Evolutionary conservation across 225 moss, liverwort and hornwort genomes (phyloP).

Genomic region (Physcomitrellopsis africana): DNA sequence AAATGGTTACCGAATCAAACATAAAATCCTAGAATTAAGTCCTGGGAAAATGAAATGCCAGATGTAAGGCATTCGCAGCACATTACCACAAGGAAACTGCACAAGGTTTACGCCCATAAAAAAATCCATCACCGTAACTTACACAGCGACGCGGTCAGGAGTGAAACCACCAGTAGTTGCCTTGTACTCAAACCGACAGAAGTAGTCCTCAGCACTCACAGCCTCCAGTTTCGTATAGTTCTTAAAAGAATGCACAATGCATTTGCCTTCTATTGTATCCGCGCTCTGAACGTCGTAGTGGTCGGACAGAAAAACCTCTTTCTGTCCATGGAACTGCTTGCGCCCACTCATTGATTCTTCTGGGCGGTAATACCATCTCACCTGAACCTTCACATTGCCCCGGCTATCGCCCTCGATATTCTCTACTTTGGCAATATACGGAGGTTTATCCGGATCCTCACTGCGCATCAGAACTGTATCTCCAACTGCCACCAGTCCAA

Average conservation of each 20-base stretch:
- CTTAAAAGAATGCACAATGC: constrained; percentile 69
- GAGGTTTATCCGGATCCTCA: constrained; percentile 71
- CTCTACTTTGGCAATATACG: constrained; percentile 75
- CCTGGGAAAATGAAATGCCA: no score
- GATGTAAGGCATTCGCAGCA: no score
- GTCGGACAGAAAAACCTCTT: constrained; percentile 72
- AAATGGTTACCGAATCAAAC: no score
- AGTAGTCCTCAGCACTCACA: constrained; percentile 72
- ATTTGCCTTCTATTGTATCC: constrained; percentile 77
- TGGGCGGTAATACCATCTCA: constrained; percentile 77
- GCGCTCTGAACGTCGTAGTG: constrained; percentile 76
- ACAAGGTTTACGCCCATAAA: no score
- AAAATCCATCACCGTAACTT: constrained; percentile 5
- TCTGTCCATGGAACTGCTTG: constrained; percentile 71
- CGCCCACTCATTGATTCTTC: constrained; percentile 79
- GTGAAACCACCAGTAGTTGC: constrained; percentile 76
- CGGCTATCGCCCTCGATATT: constrained; percentile 71
- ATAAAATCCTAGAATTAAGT: no score
- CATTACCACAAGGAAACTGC: no score
- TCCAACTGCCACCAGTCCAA: constrained; percentile 50
- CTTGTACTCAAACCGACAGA: constrained; percentile 76
- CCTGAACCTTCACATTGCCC: constrained; percentile 70
- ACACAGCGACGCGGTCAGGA: constrained; percentile 82
- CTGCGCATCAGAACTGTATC: constrained; percentile 76
- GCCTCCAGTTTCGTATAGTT: constrained; percentile 72